Evolutionary conservation across 805 yeast species (phyloP).

Genomic region (Candida ascalaphidarum): DNA sequence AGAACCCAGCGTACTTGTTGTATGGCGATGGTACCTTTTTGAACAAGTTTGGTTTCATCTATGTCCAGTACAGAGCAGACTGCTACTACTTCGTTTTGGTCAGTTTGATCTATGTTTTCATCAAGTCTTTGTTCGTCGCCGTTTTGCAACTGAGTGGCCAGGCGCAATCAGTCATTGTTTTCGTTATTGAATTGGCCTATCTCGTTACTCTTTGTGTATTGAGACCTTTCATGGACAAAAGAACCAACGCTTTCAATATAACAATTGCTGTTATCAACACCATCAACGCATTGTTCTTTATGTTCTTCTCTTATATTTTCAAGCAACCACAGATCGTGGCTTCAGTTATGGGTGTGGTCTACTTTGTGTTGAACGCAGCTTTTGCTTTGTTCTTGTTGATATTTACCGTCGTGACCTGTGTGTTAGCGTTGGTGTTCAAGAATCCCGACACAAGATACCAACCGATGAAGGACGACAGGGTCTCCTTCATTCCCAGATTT

Average conservation of each 20-base stretch:
- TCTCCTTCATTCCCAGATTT: conserved; percentile 78
- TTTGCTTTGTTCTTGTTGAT: conserved; percentile 76
- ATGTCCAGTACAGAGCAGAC: conserved; percentile 85
- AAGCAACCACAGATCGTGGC: conserved; percentile 82
- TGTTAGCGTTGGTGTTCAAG: conserved; percentile 73
- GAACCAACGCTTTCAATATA: conserved; percentile 91
- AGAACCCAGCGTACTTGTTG: conserved; percentile 86
- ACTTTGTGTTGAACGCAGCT: conserved; percentile 82
- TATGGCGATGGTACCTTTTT: conserved; percentile 77
- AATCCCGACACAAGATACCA: conserved; percentile 94
- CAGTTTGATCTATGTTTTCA: conserved; percentile 53
- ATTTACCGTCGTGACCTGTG: conserved; percentile 82
- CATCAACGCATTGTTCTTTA: conserved; percentile 75
- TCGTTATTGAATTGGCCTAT: conserved; percentile 67
- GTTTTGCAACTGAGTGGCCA: conserved; percentile 76
- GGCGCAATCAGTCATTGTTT: conserved; percentile 69
- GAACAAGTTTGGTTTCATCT: conserved; percentile 86
- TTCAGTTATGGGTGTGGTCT: conserved; percentile 84
- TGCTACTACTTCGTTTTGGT: conserved; percentile 76
- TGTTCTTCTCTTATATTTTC: conserved; percentile 82
- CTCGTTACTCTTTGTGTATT: conserved; percentile 56
- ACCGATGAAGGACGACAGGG: conserved; percentile 95
- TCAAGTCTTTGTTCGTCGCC: conserved; percentile 79
- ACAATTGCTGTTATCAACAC: conserved; percentile 72
- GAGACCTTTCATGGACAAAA: conserved; percentile 89